Evolutionary conservation across 2,329 filamentous ascomycete genomes (phyloP).

Genomic region (Allantophomopsis cytisporea): DNA sequence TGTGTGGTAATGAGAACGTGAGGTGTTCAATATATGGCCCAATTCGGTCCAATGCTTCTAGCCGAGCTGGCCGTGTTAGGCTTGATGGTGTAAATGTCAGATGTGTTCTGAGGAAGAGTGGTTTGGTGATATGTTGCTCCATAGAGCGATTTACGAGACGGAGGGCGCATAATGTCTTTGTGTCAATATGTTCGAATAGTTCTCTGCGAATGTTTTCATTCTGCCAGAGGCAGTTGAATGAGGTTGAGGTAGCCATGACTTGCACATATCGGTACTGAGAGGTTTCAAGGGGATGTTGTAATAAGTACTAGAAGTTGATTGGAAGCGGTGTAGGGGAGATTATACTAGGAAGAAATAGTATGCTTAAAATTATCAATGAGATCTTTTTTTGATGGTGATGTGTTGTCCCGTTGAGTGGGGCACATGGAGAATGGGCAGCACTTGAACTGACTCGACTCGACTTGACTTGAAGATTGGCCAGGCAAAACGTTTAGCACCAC

Average conservation of each 20-base stretch:
- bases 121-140: conserved; percentile 54
- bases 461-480: too few species aligned
- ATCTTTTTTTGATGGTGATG: too few species aligned
- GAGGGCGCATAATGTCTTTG: conserved; percentile 33
- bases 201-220: conserved; percentile 13
- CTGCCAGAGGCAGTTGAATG: conserved; percentile 17
- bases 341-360: too few species aligned
- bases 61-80: conserved; percentile 60
- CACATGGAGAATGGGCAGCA: too few species aligned
- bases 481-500: too few species aligned
- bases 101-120: conserved; percentile 54
- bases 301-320: too few species aligned
- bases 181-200: conserved; percentile 16
- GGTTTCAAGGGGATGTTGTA: not conserved
- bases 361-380: too few species aligned
- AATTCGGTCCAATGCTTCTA: conserved; percentile 64
- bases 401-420: too few species aligned
- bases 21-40: conserved; percentile 69
- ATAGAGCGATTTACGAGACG: conserved; percentile 58
- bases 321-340: too few species aligned
- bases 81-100: conserved; percentile 60
- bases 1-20: conserved; percentile 66
- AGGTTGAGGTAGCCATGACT: conserved; percentile 19
- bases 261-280: conserved; percentile 13
- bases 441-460: too few species aligned